These are phyloP conservation scores for Capronia epimyces DNA, from an alignment of 2,329 filamentous ascomycete genomes.

Conservation along the genomic window DNA sequence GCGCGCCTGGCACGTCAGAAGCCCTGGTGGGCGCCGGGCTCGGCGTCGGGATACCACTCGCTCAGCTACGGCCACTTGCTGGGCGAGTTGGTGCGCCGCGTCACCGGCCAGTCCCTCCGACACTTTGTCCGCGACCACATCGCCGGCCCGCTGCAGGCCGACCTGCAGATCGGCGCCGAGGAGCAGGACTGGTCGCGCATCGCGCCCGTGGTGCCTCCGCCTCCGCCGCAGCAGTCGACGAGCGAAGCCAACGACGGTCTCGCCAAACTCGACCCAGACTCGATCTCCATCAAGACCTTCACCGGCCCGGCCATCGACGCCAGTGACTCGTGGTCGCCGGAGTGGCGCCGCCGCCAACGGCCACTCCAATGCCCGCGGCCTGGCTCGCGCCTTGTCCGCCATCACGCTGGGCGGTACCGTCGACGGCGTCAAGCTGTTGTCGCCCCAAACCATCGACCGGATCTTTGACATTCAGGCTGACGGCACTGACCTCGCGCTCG, in stretches of 20 bases:
- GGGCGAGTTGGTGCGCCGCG: constrained; percentile 42
- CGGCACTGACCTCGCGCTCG: constrained; percentile 40
- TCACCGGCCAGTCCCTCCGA: constrained; percentile 39
- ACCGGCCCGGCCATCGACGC: constrained; percentile 30
- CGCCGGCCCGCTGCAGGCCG: constrained; percentile 40
- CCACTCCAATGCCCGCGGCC: constrained; percentile 41
- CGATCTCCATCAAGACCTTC: constrained; percentile 33
- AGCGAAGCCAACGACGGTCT: constrained; percentile 26
- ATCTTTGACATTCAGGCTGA: constrained; percentile 44
- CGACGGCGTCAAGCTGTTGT: constrained; percentile 38
- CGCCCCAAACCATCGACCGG: constrained; percentile 39
- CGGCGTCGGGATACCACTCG: constrained; percentile 42
- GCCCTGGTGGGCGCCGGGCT: constrained; percentile 45
- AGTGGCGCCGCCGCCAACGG: constrained; percentile 43
- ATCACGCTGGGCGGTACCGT: constrained; percentile 35
- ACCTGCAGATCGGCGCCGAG: constrained; percentile 44
- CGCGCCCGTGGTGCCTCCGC: constrained; percentile 33
- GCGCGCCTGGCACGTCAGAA: constrained; percentile 38
- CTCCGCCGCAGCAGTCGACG: too few species aligned
- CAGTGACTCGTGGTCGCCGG: constrained; percentile 27
- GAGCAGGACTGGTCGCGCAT: constrained; percentile 43
- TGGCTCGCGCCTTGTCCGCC: constrained; percentile 41
- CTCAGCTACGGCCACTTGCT: constrained; percentile 40
- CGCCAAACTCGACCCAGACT: constrained; percentile 24
- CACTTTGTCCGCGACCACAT: constrained; percentile 45